Base-by-base conservation (phyloP, 768 basidiomycete species). In the Boletus sensibilis region DNA sequence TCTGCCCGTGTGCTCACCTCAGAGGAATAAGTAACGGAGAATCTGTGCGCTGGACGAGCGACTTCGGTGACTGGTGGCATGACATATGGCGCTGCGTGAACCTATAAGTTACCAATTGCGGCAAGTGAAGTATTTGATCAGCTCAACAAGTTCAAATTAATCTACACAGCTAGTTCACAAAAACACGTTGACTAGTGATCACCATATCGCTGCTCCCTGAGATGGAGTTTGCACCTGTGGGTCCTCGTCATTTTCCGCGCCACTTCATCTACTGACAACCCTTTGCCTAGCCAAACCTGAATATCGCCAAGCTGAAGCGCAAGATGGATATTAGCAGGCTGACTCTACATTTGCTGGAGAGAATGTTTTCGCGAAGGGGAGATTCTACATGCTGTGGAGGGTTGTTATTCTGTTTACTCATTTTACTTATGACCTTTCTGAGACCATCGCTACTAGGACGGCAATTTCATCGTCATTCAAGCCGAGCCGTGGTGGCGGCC, bases 211-310 rank as follows among this genome's bases (percentile, higher is more conserved):
- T 18, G n/a, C 27, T 23, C 37, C 7, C 16, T 25, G 27, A 20
- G 40, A 73, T 71, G 71, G 65, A 73, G 16, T 73, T 62, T 64
- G 50, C 52, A 13, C 61, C 60, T 53, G 70, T 73, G 58, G 67
- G 70, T 73, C 65, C 69, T 51, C 35, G 11, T 46, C 12, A 16
- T 43, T 50, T 34, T 47, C 8, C 1, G 40, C 38, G 38, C 58
- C 52, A 50, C 44, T 47, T 23, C 23, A 51, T 47, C 8, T 11
- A 25, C 44, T 58, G 39, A 68, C 39, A 11, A 33, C 7, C 35
- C 14, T 50, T 37, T 31, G 4, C 16, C 18, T 12, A 71, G 71
- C 35, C 60, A 16, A 53, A 50, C 31, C 16, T 69, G 21, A 58
- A 62, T 43, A 45, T 73, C 5, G 43, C 46, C 39, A 60, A 66